phyloP scores from a whole-genome alignment of 2,329 filamentous ascomycete species.

The Diaporthe caulivora region DNA sequence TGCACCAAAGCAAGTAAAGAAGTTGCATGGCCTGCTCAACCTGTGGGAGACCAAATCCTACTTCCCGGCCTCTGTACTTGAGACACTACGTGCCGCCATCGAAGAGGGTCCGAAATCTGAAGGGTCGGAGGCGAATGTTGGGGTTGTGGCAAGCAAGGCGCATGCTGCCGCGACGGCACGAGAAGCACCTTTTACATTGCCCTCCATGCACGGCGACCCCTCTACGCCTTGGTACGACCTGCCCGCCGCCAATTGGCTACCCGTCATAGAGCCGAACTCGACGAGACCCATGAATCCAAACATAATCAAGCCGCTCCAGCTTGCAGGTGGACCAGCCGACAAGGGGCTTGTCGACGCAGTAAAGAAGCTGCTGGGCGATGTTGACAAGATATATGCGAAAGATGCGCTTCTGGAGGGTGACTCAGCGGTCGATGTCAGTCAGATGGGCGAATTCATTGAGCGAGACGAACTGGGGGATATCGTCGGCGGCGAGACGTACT shows the following conservation, averaged over 20 bases:
- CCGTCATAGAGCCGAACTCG: conserved; percentile 82
- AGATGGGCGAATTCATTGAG: conserved; percentile 77
- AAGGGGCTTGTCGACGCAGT: conserved; percentile 75
- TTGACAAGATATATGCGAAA: conserved; percentile 75
- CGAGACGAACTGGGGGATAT: conserved; percentile 75
- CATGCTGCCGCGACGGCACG: conserved; percentile 50
- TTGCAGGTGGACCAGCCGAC: conserved; percentile 76
- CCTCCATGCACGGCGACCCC: conserved; percentile 81
- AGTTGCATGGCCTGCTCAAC: conserved; percentile 73
- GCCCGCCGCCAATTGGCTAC: conserved; percentile 84
- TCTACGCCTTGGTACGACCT: conserved; percentile 83
- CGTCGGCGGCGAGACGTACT: conserved; percentile 80
- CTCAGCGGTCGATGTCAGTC: conserved; percentile 74
- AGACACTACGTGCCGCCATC: conserved; percentile 71
- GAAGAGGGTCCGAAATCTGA: conserved; percentile 54
- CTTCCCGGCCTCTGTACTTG: conserved; percentile 65
- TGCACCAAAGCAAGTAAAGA: conserved; percentile 74
- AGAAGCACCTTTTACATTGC: conserved; percentile 76
- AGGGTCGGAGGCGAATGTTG: background rate
- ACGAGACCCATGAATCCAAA: conserved; percentile 79
- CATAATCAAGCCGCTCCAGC: conserved; percentile 78
- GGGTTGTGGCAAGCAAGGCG: conserved; percentile 52
- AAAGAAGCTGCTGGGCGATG: conserved; percentile 77
- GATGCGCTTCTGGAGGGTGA: conserved; percentile 58
- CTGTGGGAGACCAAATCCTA: conserved; percentile 79